Evolutionary conservation across 129 eudicot species (phyloP).

Genomic region (Solidago caesia): DNA sequence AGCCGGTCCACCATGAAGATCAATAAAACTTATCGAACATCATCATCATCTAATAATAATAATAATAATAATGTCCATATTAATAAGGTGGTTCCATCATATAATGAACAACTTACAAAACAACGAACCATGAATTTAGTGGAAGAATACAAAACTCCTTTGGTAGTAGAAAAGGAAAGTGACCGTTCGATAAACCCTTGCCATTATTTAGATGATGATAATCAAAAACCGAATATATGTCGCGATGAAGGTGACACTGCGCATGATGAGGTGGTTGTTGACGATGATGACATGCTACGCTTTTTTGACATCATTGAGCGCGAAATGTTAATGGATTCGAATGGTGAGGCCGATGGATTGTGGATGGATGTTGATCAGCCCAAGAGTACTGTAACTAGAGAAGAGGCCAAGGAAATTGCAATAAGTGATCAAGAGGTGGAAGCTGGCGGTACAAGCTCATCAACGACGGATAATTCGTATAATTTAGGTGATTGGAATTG

Average conservation of each 20-base stretch:
- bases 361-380: neutral
- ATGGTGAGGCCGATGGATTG: neutral
- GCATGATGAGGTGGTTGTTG: neutral
- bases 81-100: neutral
- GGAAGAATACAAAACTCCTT: conserved; percentile 20
- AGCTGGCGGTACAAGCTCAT: conserved; percentile 20
- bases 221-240: neutral
- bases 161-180: neutral
- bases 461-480: neutral
- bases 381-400: neutral
- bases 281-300: conserved; percentile 26
- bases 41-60: neutral
- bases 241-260: neutral
- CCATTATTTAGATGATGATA: neutral
- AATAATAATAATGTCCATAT: neutral
- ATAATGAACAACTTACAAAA: neutral
- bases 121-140: neutral
- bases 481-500: conserved; percentile 20
- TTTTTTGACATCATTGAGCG: conserved; percentile 33
- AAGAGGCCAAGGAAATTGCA: neutral
- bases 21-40: conserved; percentile 24
- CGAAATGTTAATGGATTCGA: neutral
- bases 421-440: conserved; percentile 10
- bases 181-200: conserved; percentile 1
- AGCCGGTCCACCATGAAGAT: conserved; percentile 49